Evolutionary conservation across 1,284 basidiomycete genomes (phyloP).

Genomic region (Rhodotorula sp.): DNA sequence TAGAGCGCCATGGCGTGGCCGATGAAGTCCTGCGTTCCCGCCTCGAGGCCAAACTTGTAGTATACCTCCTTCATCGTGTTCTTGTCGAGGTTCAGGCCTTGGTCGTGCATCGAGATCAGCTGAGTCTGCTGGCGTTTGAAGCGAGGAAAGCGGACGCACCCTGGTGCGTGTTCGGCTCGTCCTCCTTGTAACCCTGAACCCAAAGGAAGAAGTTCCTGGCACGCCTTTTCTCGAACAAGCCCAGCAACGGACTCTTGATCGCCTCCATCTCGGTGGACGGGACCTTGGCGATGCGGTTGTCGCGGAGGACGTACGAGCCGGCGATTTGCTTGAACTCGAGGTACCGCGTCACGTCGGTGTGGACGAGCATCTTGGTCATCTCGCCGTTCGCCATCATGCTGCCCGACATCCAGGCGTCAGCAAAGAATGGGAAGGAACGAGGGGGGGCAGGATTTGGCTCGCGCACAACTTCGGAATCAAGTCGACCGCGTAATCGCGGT

Average conservation of each 20-base stretch:
- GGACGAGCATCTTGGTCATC: conserved; percentile 95
- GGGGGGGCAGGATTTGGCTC: no score
- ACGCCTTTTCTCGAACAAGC: conserved; percentile 94
- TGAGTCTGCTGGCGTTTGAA: background rate
- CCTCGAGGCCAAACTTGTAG: conserved; percentile 93
- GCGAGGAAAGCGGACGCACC: conserved; percentile 56
- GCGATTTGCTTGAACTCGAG: conserved; percentile 99
- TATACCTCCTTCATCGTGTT: conserved; percentile 91
- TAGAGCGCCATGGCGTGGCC: conserved; percentile 99
- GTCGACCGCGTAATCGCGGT: conserved; percentile 94
- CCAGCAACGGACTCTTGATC: conserved; percentile 91
- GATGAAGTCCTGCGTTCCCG: conserved; percentile 98
- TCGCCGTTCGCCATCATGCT: conserved; percentile 95
- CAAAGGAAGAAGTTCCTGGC: conserved; percentile 99
- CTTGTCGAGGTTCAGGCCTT: conserved; percentile 82
- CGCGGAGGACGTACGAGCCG: conserved; percentile 95
- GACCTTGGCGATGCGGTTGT: conserved; percentile 96
- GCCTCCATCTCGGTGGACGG: conserved; percentile 98
- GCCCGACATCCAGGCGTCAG: no score
- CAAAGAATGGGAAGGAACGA: no score
- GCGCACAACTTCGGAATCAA: conserved; percentile 59
- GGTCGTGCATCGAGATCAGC: background rate
- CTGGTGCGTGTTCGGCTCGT: conserved; percentile 92
- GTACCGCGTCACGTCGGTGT: conserved; percentile 98
- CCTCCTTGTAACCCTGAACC: conserved; percentile 89